A percentile compares a stretch with the other conserved stretches of the same genome.
These are phyloP conservation scores for Phaeosphaeriaceae sp. DNA, from an alignment of 2,329 filamentous ascomycete genomes.

Conservation along the genomic window DNA sequence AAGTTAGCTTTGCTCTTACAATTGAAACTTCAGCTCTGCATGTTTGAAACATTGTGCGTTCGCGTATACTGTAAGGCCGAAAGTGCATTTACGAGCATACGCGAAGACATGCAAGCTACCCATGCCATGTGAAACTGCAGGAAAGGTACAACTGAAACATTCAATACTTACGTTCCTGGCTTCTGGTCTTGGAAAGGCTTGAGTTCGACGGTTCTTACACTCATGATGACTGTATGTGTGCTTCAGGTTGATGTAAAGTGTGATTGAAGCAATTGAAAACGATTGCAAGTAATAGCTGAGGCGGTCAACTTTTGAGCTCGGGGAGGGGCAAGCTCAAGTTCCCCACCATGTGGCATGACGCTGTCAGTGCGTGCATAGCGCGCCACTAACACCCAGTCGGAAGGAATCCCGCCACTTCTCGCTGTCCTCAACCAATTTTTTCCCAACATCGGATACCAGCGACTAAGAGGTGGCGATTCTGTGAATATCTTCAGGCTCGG, in stretches of 20 bases:
- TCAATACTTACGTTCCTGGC: conserved; percentile 86
- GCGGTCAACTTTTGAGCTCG: conserved; percentile 36
- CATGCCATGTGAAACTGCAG: background rate
- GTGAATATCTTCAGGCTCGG: conserved; percentile 1
- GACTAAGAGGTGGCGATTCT: background rate
- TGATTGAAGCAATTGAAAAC: conserved; percentile 29
- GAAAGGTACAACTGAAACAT: background rate
- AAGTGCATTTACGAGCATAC: background rate
- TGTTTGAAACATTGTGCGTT: background rate
- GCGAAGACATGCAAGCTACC: background rate
- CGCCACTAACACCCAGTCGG: conserved; percentile 24
- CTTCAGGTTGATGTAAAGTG: conserved; percentile 26
- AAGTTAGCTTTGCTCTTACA: conserved; percentile 8
- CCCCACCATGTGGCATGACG: conserved; percentile 39
- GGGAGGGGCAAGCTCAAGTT: conserved; percentile 34
- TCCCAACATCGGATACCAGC: conserved; percentile 2
- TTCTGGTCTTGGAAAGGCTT: conserved; percentile 95
- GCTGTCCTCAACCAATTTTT: conserved; percentile 8
- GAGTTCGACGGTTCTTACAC: conserved; percentile 78
- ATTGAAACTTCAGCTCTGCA: background rate
- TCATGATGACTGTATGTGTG: conserved; percentile 57
- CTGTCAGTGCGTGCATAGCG: conserved; percentile 18
- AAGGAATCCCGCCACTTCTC: conserved; percentile 12
- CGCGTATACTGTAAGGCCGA: background rate
- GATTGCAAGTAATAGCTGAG: conserved; percentile 14